Evolutionary conservation across 2,329 filamentous ascomycete genomes (phyloP), one percentile per base, ranked within the genome.

Genomic region (Chaetoscypha palmicola): DNA sequence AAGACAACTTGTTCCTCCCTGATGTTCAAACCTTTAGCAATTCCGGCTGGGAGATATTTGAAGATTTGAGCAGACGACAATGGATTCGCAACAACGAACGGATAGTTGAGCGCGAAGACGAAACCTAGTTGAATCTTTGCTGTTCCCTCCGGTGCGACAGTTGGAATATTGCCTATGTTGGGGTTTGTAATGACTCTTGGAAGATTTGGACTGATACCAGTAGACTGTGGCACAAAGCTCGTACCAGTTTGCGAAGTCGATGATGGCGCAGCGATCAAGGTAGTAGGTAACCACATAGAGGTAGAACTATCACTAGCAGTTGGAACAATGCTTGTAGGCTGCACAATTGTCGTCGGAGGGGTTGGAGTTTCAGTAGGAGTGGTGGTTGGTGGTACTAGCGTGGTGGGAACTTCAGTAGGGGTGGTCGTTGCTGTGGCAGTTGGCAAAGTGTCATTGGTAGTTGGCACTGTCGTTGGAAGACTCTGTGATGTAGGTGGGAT

Each of bases 61-160:
- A 96, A 94, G 58, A 98, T 86, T 65, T 97, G 91, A 30, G 79
- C 79, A 4, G 87, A 84, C 14, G 89, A 85, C 51, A 82, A 73
- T 11, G 79, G 72, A 50, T 83, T 79, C 17, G 69, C 70, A 9
- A 83, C 81, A 21, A 97, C 85, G 60, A 94, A 95, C 7, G 76
- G 68, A 64, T 92, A 98, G 68, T 94, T 91, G 55, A 94, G 74
- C 1, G 77, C 76, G 59, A 80, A 83, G 41, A 78, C 70, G 73
- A 97, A 96, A 24, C 86, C 92, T 50, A 97, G 74, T 62, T 95
- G 88, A 54, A 95, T 82, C 55, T 86, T 66, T 3, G 77, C 79
- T 1, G 77, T 79, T 54, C 86, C 84, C 77, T 53, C 51, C 12
- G 60, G 59, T 22, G 53, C 38, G 4, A 39, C 21, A 19, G 21